Evolutionary conservation across 306 rosid species (phyloP).

Genomic region (Lupinus albus): DNA sequence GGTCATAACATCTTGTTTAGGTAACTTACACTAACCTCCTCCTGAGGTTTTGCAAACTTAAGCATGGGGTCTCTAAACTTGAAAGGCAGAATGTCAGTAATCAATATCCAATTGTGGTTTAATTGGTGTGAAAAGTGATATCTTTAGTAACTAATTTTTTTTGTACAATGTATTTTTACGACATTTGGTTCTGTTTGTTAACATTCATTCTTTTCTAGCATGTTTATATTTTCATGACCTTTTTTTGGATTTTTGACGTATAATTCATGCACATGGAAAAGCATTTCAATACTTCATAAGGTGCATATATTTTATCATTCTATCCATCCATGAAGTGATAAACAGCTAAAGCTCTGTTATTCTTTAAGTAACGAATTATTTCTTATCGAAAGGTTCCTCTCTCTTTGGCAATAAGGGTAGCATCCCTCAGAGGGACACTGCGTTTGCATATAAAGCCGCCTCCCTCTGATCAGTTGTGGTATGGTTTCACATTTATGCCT

Average conservation of each 20-base stretch:
- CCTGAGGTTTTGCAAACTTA: neutral
- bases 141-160: no score
- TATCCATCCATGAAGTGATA: conserved; percentile 29
- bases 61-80: neutral
- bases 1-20: neutral
- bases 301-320: conserved; percentile 19
- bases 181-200: neutral
- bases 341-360: conserved; percentile 29
- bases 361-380: conserved; percentile 43
- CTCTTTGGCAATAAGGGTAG: conserved; percentile 71
- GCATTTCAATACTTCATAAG: neutral
- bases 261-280: conserved; percentile 6
- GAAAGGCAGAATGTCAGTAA: neutral
- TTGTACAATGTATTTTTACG: neutral
- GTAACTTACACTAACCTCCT: neutral
- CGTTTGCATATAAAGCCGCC: conserved; percentile 92
- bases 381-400: conserved; percentile 73
- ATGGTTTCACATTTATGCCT: conserved; percentile 91
- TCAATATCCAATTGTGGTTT: neutral
- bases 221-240: neutral
- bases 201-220: neutral
- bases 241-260: neutral
- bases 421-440: conserved; percentile 83
- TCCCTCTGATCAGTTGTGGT: conserved; percentile 92
- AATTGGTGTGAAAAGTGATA: neutral